A percentile compares a stretch with the other conserved stretches of the same genome.
These are phyloP conservation scores for Meyerozyma elateridarum DNA, from an alignment of 1,139 yeast species.

Conservation along the genomic window DNA sequence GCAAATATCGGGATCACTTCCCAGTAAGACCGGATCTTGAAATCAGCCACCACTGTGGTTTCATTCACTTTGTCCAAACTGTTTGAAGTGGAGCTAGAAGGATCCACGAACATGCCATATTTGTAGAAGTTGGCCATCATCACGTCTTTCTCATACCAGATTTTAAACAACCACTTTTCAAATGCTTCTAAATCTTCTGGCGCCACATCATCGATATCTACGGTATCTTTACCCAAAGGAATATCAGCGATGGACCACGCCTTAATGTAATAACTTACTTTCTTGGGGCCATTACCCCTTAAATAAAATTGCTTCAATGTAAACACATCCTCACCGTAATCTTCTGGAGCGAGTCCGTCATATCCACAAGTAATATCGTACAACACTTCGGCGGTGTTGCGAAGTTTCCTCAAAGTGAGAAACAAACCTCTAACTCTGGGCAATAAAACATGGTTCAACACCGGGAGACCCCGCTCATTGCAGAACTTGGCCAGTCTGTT, in stretches of 20 bases:
- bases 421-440: constrained; percentile 83
- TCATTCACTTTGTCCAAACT: constrained; percentile 11
- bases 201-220: constrained; percentile 42
- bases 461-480: constrained; percentile 38
- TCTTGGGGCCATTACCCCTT: constrained; percentile 65
- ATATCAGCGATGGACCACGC: constrained; percentile 56
- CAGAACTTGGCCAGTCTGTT: constrained; percentile 55
- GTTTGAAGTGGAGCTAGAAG: constrained; percentile 12
- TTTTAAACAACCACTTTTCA: constrained; percentile 66
- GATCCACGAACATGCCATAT: constrained; percentile 49
- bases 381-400: constrained; percentile 57
- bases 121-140: constrained; percentile 56
- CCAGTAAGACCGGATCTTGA: constrained; percentile 19
- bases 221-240: constrained; percentile 54
- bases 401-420: constrained; percentile 56
- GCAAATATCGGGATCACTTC: constrained; percentile 21
- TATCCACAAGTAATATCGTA: constrained; percentile 86
- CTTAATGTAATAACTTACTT: constrained; percentile 60
- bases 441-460: constrained; percentile 59
- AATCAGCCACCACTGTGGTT: constrained; percentile 24
- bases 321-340: constrained; percentile 75
- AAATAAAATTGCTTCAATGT: constrained; percentile 62
- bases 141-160: constrained; percentile 80
- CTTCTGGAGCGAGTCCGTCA: constrained; percentile 56
- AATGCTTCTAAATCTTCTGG: constrained; percentile 44